Conservation (phyloP, 148 eudicot species). For the Chenopodium berlandieri region DNA sequence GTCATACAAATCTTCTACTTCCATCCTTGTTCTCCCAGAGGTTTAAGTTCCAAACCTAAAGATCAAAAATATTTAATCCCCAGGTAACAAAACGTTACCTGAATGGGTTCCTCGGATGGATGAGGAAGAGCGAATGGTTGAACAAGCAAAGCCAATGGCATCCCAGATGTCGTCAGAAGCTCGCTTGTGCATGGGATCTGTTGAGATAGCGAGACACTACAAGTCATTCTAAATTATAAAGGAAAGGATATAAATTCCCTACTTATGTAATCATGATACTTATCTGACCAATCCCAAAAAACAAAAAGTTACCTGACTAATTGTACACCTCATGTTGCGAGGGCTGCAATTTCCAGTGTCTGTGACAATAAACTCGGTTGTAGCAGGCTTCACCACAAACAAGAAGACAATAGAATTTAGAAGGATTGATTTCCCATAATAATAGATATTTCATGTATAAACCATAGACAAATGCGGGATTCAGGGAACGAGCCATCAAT, state of each 20-base stretch:
- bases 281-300: conserved; percentile 61
- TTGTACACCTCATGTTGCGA: conserved; percentile 88
- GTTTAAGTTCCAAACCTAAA: neutral
- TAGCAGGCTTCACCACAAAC: conserved; percentile 39
- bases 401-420: neutral
- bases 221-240: neutral
- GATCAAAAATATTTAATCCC: neutral
- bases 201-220: conserved; percentile 18
- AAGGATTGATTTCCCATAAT: neutral
- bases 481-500: neutral
- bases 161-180: conserved; percentile 84
- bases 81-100: conserved; percentile 35
- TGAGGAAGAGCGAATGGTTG: conserved; percentile 97
- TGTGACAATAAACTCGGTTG: conserved; percentile 74
- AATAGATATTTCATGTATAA: neutral
- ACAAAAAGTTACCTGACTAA: conserved; percentile 61
- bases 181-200: conserved; percentile 92
- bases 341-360: conserved; percentile 99
- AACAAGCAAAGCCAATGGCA: conserved; percentile 92
- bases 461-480: neutral
- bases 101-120: conserved; percentile 94
- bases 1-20: neutral
- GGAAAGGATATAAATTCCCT: neutral
- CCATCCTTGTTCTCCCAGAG: neutral
- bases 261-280: neutral